phyloP scores from a whole-genome alignment of 306 rosid species.

The Parietaria judaica region DNA sequence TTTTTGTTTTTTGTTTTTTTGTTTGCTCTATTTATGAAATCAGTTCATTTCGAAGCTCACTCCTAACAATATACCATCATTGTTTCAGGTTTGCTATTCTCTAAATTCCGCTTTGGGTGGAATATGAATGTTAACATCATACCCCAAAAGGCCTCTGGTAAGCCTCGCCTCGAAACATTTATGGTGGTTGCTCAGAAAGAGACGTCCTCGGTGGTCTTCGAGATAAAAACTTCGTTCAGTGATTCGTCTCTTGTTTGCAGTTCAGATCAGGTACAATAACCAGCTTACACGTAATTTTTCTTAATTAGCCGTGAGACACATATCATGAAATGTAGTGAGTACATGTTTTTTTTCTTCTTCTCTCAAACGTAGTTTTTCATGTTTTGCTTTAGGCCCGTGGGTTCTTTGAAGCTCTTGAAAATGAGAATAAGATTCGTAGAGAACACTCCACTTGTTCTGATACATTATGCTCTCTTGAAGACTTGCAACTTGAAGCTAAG shows the following conservation, averaged over 20 bases:
- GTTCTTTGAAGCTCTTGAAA: constrained; percentile 59
- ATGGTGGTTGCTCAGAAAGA: constrained; percentile 80
- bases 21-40: background rate
- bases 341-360: no score
- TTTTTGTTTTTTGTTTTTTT: background rate
- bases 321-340: no score
- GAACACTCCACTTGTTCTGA: constrained; percentile 57
- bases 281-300: constrained; percentile 3
- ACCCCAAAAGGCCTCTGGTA: constrained; percentile 48
- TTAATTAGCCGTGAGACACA: background rate
- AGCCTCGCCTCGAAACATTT: constrained; percentile 69
- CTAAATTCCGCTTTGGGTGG: constrained; percentile 85
- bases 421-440: constrained; percentile 63
- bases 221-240: constrained; percentile 47
- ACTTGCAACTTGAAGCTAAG: constrained; percentile 55
- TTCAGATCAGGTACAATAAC: constrained; percentile 60
- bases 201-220: constrained; percentile 41
- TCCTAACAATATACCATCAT: background rate
- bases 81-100: constrained; percentile 64
- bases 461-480: constrained; percentile 56
- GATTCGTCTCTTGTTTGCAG: constrained; percentile 40
- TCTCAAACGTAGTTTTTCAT: no score
- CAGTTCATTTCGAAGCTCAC: background rate
- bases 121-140: constrained; percentile 67
- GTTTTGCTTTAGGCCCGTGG: constrained; percentile 50